A percentile compares a stretch with the other conserved stretches of the same genome.
Evolutionary conservation across 352 stramenopile species (phyloP).

Genomic region (Pythium aquatile): DNA sequence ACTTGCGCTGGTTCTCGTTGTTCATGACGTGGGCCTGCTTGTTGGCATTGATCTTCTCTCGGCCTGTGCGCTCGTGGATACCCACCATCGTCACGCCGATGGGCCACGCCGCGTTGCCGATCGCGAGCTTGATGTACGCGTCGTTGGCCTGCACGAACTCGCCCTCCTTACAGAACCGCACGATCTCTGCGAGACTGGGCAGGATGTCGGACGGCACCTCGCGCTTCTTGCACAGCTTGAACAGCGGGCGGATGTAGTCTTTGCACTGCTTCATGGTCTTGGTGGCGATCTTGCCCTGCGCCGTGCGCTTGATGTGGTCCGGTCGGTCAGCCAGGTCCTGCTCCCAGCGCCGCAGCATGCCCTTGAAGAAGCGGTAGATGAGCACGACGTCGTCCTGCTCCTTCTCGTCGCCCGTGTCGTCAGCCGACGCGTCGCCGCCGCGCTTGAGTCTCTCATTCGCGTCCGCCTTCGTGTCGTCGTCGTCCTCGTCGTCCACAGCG

Average conservation of each 20-base stretch:
- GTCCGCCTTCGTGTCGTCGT: slow-evolving; percentile 10
- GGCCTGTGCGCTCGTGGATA: slow-evolving; percentile 96
- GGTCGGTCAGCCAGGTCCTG: slow-evolving; percentile 82
- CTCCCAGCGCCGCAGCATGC: slow-evolving; percentile 94
- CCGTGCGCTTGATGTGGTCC: slow-evolving; percentile 88
- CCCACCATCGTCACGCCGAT: slow-evolving; percentile 99
- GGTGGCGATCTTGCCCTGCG: slow-evolving; percentile 92
- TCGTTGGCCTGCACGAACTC: slow-evolving; percentile 97
- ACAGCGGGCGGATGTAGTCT: slow-evolving; percentile 97
- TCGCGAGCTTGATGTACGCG: slow-evolving; percentile 97
- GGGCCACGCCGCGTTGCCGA: slow-evolving; percentile 97
- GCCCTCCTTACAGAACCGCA: slow-evolving; percentile 91
- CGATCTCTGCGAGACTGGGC: slow-evolving; percentile 91
- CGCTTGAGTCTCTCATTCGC: not conserved
- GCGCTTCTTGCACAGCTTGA: slow-evolving; percentile 95
- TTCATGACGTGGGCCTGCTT: slow-evolving; percentile 99
- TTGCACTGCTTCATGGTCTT: slow-evolving; percentile 99
- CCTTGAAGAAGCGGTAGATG: slow-evolving; percentile 93
- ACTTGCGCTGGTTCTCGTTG: slow-evolving; percentile 98
- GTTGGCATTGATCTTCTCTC: slow-evolving; percentile 95
- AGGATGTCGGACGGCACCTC: slow-evolving; percentile 88
- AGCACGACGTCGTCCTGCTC: slow-evolving; percentile 40
- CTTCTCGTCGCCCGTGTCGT: slow-evolving; percentile 24
- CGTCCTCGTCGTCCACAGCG: slow-evolving; percentile 46
- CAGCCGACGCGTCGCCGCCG: slow-evolving; percentile 9